Base-by-base conservation (phyloP, 257 asterid genomes). In the Coffea canephora region DNA sequence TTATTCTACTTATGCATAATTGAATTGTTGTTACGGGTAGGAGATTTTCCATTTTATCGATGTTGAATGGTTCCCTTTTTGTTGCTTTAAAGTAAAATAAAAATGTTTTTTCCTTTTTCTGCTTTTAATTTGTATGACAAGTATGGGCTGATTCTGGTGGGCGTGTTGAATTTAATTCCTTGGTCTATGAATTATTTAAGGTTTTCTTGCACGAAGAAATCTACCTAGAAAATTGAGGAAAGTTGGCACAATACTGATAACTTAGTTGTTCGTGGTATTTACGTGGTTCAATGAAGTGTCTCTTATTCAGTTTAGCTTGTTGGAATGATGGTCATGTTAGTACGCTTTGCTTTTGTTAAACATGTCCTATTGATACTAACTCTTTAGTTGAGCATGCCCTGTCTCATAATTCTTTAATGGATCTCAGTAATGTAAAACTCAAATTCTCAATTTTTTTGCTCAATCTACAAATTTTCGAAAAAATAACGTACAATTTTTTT, bases 271-370 rank as follows among this genome's bases (percentile, higher is more conserved):
- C 8, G 21, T 25, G 59, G 3, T 43, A 15, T 21, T 76, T n/a
- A 39, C 39, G 50, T 64, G 72, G 19, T 15, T 61, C 31, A 23
- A 1, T 59, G 68, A n/a, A 6, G 9, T 49, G 49, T 39, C 49
- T 13, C n/a, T 27, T 64, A 62, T 73, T 48, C 57, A 72, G 68
- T 72, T 49, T 61, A 71, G 55, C 31, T 66, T 50, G 66, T 31
- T 61, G 5, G 49, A 0, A 23, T 64, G 1, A 9, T 8, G 71
- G n/a, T 43, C 1, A 59, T 75, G 27, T 62, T 48, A n/a, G 5
- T 52, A 52, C 57, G 21, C 13, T 6, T 36, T 54, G 39, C 55
- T 18, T n/a, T 46, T 9, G 8, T 34, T 2, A 23, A 23, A 36
- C 3, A 8, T 18, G 19, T 48, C 36, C 6, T 34, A 59, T 31